A percentile compares a stretch with the other conserved stretches of the same genome.
Conservation (phyloP, 148 eudicot species). For the Vaccinium myrtillus region DNA sequence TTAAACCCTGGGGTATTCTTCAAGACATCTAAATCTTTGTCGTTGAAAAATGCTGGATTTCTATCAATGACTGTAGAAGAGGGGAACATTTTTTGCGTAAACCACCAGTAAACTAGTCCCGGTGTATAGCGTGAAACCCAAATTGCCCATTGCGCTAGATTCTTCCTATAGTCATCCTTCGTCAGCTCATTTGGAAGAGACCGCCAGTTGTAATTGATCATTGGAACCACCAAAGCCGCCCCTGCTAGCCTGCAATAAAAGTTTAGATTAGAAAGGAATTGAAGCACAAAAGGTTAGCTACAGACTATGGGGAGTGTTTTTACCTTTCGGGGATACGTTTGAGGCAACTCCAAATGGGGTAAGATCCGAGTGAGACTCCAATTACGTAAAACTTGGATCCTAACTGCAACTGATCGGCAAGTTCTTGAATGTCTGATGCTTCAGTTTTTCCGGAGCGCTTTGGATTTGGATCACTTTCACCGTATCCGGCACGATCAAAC, state of each 20-base stretch:
- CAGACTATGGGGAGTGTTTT: conserved; percentile 7
- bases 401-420: conserved; percentile 57
- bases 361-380: conserved; percentile 58
- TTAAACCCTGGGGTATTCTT: conserved; percentile 62
- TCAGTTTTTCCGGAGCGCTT: conserved; percentile 46
- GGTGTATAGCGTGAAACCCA: conserved; percentile 44
- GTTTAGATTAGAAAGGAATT: not conserved
- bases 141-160: conserved; percentile 38
- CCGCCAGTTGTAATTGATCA: conserved; percentile 63
- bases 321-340: conserved; percentile 57
- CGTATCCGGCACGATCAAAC: conserved; percentile 68
- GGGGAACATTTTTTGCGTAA: conserved; percentile 61
- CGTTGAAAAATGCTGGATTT: conserved; percentile 55
- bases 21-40: conserved; percentile 56
- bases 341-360: conserved; percentile 64
- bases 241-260: conserved; percentile 54
- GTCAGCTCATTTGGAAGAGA: conserved; percentile 50
- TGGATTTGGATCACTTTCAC: conserved; percentile 68
- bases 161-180: conserved; percentile 59
- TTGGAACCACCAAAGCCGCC: conserved; percentile 58
- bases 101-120: conserved; percentile 62
- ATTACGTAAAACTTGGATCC: conserved; percentile 63
- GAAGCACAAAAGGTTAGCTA: not conserved
- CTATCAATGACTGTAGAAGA: conserved; percentile 52
- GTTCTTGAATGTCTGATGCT: conserved; percentile 61